These are phyloP conservation scores for Oenanthe javanica DNA, from an alignment of 140 eudicot species.

Conservation along the genomic window DNA sequence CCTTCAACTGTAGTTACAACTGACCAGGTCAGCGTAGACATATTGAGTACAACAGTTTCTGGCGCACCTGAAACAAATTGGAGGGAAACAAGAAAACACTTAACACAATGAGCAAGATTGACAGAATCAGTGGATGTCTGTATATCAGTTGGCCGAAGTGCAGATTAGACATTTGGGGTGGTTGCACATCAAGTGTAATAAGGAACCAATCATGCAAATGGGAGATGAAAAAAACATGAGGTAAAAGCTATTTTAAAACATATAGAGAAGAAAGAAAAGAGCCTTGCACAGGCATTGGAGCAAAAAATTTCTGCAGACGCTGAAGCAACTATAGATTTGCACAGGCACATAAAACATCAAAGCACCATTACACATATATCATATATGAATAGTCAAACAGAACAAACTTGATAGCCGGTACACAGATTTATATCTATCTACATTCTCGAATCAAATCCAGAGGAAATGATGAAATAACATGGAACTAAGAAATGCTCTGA, in stretches of 20 bases:
- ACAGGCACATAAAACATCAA: neutral
- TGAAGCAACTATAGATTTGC: neutral
- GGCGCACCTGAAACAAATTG: slow-evolving; percentile 59
- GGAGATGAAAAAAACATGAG: neutral
- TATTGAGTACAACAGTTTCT: slow-evolving; percentile 91
- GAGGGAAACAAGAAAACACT: neutral
- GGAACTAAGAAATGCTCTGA: too few relatives aligned
- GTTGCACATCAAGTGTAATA: neutral
- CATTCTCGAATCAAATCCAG: neutral
- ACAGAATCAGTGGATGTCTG: neutral
- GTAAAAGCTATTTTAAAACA: neutral
- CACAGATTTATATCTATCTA: neutral
- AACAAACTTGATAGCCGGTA: neutral
- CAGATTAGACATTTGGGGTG: neutral
- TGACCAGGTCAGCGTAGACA: slow-evolving; percentile 97
- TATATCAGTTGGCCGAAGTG: neutral
- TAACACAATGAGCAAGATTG: neutral
- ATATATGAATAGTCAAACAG: neutral
- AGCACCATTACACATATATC: neutral
- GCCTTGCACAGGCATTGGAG: neutral
- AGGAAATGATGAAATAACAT: neutral
- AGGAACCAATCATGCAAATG: neutral
- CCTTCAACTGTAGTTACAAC: slow-evolving; percentile 83
- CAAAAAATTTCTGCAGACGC: neutral
- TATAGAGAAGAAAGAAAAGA: neutral